Evolutionary conservation across 805 yeast genomes (phyloP), one percentile per base, ranked within the genome.

Genomic region (Pichia scutulata): DNA sequence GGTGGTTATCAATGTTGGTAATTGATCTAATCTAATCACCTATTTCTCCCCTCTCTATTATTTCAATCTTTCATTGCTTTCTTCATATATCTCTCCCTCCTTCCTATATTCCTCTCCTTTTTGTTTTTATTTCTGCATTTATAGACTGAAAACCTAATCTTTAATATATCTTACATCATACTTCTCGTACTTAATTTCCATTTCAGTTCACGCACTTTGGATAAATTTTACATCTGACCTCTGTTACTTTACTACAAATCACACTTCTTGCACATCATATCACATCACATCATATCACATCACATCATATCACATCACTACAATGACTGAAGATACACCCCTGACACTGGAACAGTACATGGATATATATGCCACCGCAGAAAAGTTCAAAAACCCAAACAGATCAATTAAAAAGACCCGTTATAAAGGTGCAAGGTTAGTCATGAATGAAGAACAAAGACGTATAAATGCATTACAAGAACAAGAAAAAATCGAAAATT

Each of bases 1-100:
- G 95, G 95, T 62, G 95, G 95, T 51, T 87, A 86, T 73, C 84
- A 84, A 58, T 82, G 89, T 58, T 86, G 92, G 92, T 86, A 67
- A 68, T 2, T 19, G n/a, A 16, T 22, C 16, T 13, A 9, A 18
- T 8, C 9, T 30, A 30, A 8, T 13, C 37, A 12, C 12, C n/a
- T n/a, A n/a, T n/a, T n/a, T n/a, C n/a, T n/a, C n/a, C n/a, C n/a
- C n/a, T n/a, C n/a, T n/a, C n/a, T n/a, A n/a, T n/a, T n/a, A 6
- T 28, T 13, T 28, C 14, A 28, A 6, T 39, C 16, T 5, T 14
- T 39, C 7, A 14, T 22, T 39, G n/a, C n/a, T n/a, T n/a, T n/a
- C n/a, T n/a, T n/a, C n/a, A n/a, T n/a, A n/a, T n/a, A n/a, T n/a
- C n/a, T 14, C 13, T 13, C 26, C 26, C 26, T 24, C 8, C 8